phyloP scores from a whole-genome alignment of 371 early-diverging fungal genomes.

The Zopfochytrium polystomum region DNA sequence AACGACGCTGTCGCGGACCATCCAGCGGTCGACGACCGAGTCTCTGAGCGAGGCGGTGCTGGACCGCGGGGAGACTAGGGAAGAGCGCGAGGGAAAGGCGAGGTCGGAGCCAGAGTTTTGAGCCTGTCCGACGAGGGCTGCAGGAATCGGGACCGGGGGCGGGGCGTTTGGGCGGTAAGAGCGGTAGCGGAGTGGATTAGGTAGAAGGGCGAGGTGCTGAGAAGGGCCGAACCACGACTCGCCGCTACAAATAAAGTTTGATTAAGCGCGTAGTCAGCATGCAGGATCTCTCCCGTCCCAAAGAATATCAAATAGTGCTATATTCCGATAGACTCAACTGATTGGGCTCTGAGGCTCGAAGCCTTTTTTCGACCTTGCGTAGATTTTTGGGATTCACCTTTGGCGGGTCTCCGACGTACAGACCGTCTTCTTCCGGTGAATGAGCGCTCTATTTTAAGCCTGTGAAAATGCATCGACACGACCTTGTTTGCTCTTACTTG shows the following conservation, averaged over 20 bases:
- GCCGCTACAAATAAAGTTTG: slow-evolving; percentile 16
- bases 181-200: slow-evolving; percentile 27
- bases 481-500: no score
- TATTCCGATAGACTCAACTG: no score
- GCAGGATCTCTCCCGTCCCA: background rate
- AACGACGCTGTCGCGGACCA: slow-evolving; percentile 5
- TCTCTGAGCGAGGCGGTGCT: slow-evolving; percentile 9
- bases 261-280: background rate
- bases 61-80: no score
- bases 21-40: slow-evolving; percentile 1
- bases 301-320: background rate
- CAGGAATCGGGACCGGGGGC: slow-evolving; percentile 18
- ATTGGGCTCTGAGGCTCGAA: slow-evolving; percentile 21
- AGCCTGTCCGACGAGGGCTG: no score
- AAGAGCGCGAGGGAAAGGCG: no score
- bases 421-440: slow-evolving; percentile 30
- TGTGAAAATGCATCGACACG: background rate
- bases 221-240: slow-evolving; percentile 26
- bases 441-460: slow-evolving; percentile 12
- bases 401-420: slow-evolving; percentile 33
- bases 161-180: slow-evolving; percentile 23
- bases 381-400: slow-evolving; percentile 18
- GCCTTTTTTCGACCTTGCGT: slow-evolving; percentile 24
- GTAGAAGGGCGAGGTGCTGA: slow-evolving; percentile 19
- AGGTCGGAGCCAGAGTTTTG: no score